phyloP scores from a whole-genome alignment of 2,329 filamentous ascomycete species.

The Graphium sp. region DNA sequence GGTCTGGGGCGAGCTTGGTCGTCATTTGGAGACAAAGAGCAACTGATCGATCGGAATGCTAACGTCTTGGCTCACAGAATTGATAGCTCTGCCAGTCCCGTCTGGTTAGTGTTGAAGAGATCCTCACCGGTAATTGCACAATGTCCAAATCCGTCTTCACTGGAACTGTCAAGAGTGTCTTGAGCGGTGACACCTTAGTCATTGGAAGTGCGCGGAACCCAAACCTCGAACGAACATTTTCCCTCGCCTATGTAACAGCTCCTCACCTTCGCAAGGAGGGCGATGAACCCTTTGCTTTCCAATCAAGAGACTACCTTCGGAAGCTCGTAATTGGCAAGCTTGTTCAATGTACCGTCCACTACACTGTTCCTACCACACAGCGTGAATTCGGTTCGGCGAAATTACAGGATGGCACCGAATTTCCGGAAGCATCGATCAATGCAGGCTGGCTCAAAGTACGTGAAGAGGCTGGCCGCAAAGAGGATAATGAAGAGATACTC shows the following conservation, averaged over 20 bases:
- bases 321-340: slow-evolving; percentile 72
- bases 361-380: slow-evolving; percentile 70
- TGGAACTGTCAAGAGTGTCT: slow-evolving; percentile 84
- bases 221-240: slow-evolving; percentile 68
- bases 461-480: slow-evolving; percentile 84
- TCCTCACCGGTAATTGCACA: no score
- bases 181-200: slow-evolving; percentile 85
- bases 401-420: slow-evolving; percentile 55
- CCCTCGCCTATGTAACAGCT: slow-evolving; percentile 81
- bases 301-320: slow-evolving; percentile 85
- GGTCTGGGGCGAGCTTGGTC: no score
- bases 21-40: no score
- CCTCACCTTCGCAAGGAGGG: slow-evolving; percentile 77
- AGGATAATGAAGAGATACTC: slow-evolving; percentile 62
- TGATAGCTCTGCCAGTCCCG: no score
- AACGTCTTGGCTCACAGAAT: no score
- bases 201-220: slow-evolving; percentile 70
- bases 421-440: slow-evolving; percentile 72
- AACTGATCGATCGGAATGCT: no score
- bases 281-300: slow-evolving; percentile 84
- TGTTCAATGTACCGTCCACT: slow-evolving; percentile 70
- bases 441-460: slow-evolving; percentile 88
- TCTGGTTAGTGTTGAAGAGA: no score
- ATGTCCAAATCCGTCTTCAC: no score
- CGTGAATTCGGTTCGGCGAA: slow-evolving; percentile 77